Evolutionary conservation across 495 filamentous ascomycete genomes (phyloP).

Genomic region (Lasiosphaeria miniovina): DNA sequence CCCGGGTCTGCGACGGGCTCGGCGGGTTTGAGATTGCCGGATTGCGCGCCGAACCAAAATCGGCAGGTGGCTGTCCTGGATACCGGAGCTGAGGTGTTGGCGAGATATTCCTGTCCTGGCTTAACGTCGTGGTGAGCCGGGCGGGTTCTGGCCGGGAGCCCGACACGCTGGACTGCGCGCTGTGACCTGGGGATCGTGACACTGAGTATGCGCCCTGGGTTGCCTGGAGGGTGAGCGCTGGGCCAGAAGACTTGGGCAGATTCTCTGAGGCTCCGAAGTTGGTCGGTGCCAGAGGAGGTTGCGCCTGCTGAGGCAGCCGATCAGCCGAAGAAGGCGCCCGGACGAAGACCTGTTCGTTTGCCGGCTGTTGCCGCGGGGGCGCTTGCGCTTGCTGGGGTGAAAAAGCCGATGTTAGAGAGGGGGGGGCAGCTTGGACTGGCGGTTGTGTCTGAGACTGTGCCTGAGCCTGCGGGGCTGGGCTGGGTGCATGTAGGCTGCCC

Average conservation of each 20-base stretch:
- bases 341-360: neutral
- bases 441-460: neutral
- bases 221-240: slow-evolving; percentile 4
- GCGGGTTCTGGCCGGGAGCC: slow-evolving; percentile 11
- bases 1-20: slow-evolving; percentile 13
- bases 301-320: neutral
- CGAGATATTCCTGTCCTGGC: slow-evolving; percentile 10
- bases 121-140: slow-evolving; percentile 1
- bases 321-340: neutral
- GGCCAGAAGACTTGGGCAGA: slow-evolving; percentile 5
- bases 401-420: neutral
- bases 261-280: neutral
- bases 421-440: neutral
- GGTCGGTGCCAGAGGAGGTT: neutral
- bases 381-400: no score
- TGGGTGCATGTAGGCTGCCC: slow-evolving; percentile 1
- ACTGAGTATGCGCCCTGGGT: slow-evolving; percentile 3
- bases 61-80: slow-evolving; percentile 18
- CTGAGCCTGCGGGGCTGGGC: slow-evolving; percentile 3
- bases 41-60: slow-evolving; percentile 22
- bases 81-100: slow-evolving; percentile 14
- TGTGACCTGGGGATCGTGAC: slow-evolving; percentile 2
- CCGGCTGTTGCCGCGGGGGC: neutral
- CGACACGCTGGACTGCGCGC: slow-evolving; percentile 9
- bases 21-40: slow-evolving; percentile 11